A percentile compares a stretch with the other conserved stretches of the same genome.
phyloP scores from a whole-genome alignment of 1,139 yeast species.

The Kluyveromyces marxianus region DNA sequence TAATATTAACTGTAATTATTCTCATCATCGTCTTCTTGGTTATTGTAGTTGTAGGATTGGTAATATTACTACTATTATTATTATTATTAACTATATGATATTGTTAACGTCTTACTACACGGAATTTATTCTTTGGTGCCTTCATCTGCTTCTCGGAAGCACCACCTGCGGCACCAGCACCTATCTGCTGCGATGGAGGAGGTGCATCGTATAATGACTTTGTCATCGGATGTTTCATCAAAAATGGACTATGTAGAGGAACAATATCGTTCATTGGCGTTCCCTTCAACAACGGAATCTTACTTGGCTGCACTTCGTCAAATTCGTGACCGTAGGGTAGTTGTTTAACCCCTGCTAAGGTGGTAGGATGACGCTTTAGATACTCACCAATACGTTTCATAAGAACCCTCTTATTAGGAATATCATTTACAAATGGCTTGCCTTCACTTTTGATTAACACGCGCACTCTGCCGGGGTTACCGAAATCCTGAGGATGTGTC shows the following conservation, averaged over 20 bases:
- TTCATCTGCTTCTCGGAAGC: conserved; percentile 27
- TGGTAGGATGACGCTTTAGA: conserved; percentile 63
- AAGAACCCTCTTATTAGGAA: conserved; percentile 58
- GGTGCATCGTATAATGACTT: conserved; percentile 61
- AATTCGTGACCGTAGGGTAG: conserved; percentile 46
- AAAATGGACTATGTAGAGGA: conserved; percentile 73
- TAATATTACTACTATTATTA: too few species aligned
- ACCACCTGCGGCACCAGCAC: conserved; percentile 23
- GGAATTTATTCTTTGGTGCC: conserved; percentile 39
- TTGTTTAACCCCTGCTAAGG: conserved; percentile 50
- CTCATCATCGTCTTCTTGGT: too few species aligned
- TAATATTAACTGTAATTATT: too few species aligned
- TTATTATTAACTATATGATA: too few species aligned
- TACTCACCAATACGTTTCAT: conserved; percentile 55
- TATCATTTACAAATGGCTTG: conserved; percentile 28
- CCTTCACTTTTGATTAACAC: conserved; percentile 53
- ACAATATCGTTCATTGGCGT: conserved; percentile 79
- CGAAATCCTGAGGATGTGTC: conserved; percentile 93
- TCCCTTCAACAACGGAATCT: conserved; percentile 73
- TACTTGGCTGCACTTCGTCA: conserved; percentile 46
- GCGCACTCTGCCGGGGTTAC: conserved; percentile 91
- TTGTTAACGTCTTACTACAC: conserved; percentile 32
- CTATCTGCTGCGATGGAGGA: conserved; percentile 21
- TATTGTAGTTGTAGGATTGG: too few species aligned
- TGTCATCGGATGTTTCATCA: conserved; percentile 80